A percentile compares a stretch with the other conserved stretches of the same genome.
phyloP scores from a whole-genome alignment of 139 green algal genomes.

The Coccomyxa sp. region DNA sequence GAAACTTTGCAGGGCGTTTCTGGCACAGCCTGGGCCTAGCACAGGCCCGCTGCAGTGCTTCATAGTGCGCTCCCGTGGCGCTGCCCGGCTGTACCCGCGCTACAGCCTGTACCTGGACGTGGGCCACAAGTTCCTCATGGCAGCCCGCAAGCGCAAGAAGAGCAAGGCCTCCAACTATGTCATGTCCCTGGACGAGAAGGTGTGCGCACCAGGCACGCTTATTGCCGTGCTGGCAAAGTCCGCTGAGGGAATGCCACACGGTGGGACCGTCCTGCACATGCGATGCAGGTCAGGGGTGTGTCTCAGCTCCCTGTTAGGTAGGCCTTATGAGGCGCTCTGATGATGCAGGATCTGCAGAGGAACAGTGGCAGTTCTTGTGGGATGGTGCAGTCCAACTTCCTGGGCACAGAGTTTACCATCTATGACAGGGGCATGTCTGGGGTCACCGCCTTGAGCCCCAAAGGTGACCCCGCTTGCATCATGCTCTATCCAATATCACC shows the following conservation, averaged over 20 bases:
- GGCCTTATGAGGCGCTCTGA: too few species aligned
- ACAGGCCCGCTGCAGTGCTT: constrained; percentile 66
- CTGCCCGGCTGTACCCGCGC: constrained; percentile 55
- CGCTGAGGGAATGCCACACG: too few species aligned
- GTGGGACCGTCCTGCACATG: not conserved
- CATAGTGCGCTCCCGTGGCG: constrained; percentile 62
- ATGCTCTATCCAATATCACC: not conserved
- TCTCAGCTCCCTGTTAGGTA: too few species aligned
- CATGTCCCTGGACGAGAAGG: constrained; percentile 73
- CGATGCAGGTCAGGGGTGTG: too few species aligned
- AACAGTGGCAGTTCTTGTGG: constrained; percentile 28
- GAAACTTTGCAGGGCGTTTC: not conserved
- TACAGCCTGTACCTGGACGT: constrained; percentile 38
- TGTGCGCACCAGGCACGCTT: too few species aligned
- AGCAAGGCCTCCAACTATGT: constrained; percentile 78
- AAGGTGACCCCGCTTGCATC: not conserved
- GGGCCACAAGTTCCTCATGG: constrained; percentile 65
- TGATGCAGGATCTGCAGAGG: constrained; percentile 9
- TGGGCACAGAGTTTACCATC: constrained; percentile 90
- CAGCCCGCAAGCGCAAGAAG: constrained; percentile 84
- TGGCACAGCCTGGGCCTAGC: constrained; percentile 38
- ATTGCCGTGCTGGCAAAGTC: too few species aligned
- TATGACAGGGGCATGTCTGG: constrained; percentile 62
- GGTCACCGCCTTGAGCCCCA: not conserved
- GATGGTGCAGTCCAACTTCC: constrained; percentile 86